Evolutionary conservation across 2,329 filamentous ascomycete genomes (phyloP), one percentile per base, ranked within the genome.

Genomic region (Ceratocystis eucalypticola): DNA sequence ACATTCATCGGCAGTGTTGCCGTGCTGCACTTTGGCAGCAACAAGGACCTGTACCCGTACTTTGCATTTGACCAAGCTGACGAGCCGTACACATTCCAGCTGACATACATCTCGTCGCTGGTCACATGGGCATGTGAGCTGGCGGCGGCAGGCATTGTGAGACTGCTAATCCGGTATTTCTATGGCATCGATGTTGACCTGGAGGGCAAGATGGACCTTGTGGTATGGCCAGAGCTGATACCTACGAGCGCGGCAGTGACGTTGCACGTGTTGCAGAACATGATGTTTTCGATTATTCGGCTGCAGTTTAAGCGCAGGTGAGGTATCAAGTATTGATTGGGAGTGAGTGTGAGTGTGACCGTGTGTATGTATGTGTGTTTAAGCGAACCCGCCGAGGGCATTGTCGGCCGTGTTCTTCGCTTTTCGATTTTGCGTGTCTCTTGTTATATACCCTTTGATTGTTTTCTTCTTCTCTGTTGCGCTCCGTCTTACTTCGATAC

Each of bases 81-180:
- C 57, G 77, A 79, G 69, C 75, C 76, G 41, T 88, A 88, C 73
- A 83, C 85, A 70, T 87, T 88, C 71, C 74, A 77, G 53, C 76
- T 87, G 62, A 88, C 85, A 0, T 84, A 88, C 69, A 82, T 80
- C 70, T 84, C 84, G 67, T 85, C 84, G 20, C 76, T 78, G 66
- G 79, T 87, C 65, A 88, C 85, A 4, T 88, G 85, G 85, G 84
- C 76, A 1, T 87, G 85, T 73, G 85, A 88, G 77, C 77, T 88
- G 65, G 77, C 78, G 1, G 84, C 85, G 0, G 84, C 82, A 69
- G 77, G 85, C 72, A 77, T 82, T 59, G 84, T 87, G 10, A 76
- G 84, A 22, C 76, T 79, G 12, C 77, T 88, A 57, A 80, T 88
- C 68, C 78, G 79, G 70, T 78, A 77, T 71, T 81, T 80, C 68